Base-by-base conservation (phyloP, 257 asterid species). In the Galeopsis tetrahit region DNA sequence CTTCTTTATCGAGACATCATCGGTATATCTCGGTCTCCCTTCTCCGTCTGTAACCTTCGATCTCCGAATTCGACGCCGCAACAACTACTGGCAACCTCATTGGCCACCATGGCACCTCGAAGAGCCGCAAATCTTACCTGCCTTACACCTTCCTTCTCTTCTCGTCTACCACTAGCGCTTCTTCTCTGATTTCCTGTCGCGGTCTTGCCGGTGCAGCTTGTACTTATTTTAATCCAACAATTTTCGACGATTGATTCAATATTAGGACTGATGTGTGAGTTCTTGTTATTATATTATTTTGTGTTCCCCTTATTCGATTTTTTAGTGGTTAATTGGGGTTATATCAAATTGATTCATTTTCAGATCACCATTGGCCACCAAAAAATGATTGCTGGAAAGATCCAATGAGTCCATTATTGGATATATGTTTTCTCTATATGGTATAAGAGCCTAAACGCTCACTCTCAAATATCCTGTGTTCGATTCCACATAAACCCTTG, bases 151-250 rank as follows among this genome's bases (percentile, higher is more conserved):
- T 72, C 90, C 17, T 60, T 10, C 72, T 75, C 17, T 60, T 10
- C 72, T 75, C 88, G 15, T 76, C 88, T 38, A 63, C 77, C 9
- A 15, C 82, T 67, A 84, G 70, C 63, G 51, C 88, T 1, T 71
- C 86, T 49, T 81, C 88, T 32, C 64, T 86, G n/a, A 40, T 84
- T 63, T 75, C 82, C 66, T 90, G 97, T 78, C 96, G 92, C 28
- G 92, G 93, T 74, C 85, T 90, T 51, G 90, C 96, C 70, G 84
- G 91, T 58, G 75, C 96, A 55, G 86, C 96, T 5, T 96, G 96
- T 90, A 85, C 69, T 64, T 13, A 52, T 73, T 75, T 73, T 52
- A 38, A 31, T 67, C 32, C 42, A n/a, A 32, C 13, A 17, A 43
- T 59, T 64, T 7, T 65, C 36, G 75, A 60, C 58, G 59, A 28